phyloP scores from a whole-genome alignment of 768 basidiomycete genomes.

The Paxillus ammoniavirescens region DNA sequence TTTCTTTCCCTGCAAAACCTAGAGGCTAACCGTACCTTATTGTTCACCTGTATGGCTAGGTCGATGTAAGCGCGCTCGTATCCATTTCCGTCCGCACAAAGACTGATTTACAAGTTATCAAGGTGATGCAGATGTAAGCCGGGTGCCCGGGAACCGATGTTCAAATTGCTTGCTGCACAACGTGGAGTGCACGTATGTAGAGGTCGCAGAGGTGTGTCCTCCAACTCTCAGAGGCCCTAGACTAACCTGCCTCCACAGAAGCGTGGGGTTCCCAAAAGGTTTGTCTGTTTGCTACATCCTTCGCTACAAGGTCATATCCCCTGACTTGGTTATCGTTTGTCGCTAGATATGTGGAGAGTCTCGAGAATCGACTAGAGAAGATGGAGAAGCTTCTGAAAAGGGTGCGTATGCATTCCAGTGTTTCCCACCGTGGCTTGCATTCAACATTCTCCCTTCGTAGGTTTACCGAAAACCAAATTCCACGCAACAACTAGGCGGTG shows the following conservation, averaged over 20 bases:
- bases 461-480: conserved; percentile 65
- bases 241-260: conserved; percentile 28
- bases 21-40: no score
- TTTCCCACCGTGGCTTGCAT: conserved; percentile 3
- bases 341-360: conserved; percentile 57
- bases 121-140: conserved; percentile 55
- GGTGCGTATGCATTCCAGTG: conserved; percentile 30
- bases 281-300: conserved; percentile 2
- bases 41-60: neutral
- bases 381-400: conserved; percentile 60
- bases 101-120: neutral
- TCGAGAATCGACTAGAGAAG: conserved; percentile 62
- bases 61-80: conserved; percentile 19
- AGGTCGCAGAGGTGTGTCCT: conserved; percentile 48
- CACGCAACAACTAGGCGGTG: conserved; percentile 52
- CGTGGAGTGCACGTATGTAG: conserved; percentile 53
- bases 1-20: neutral
- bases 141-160: conserved; percentile 52
- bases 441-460: conserved; percentile 32
- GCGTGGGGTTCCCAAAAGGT: conserved; percentile 39
- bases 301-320: neutral
- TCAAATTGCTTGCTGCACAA: conserved; percentile 52
- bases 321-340: neutral
- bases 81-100: neutral
- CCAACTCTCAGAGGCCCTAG: neutral